phyloP scores from a whole-genome alignment of 192 early-diverging fungal genomes.

The Coemansia sp. region DNA sequence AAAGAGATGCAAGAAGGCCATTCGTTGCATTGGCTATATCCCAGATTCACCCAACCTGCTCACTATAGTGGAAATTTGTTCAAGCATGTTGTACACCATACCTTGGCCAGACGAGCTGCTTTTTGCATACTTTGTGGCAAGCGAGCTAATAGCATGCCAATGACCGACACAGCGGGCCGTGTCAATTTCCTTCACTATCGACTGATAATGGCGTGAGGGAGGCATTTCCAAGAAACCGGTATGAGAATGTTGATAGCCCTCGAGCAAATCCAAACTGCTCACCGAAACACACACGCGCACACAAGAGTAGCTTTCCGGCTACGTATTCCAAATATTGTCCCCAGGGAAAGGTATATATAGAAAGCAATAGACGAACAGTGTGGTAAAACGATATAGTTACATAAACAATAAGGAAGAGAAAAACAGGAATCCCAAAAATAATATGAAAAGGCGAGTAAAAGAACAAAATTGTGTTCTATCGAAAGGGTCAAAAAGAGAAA shows the following conservation, averaged over 20 bases:
- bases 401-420: no score
- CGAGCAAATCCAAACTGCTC: not conserved
- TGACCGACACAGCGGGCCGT: constrained; percentile 52
- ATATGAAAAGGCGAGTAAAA: no score
- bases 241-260: not conserved
- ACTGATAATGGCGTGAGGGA: constrained; percentile 36
- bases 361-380: no score
- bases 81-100: constrained; percentile 11
- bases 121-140: constrained; percentile 36
- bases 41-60: no score
- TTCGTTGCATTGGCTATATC: not conserved
- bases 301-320: no score
- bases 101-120: constrained; percentile 33
- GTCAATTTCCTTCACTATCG: constrained; percentile 52
- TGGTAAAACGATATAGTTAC: no score
- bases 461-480: not conserved
- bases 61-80: not conserved
- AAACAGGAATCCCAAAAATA: no score
- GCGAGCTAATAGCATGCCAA: constrained; percentile 30
- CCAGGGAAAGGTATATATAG: no score
- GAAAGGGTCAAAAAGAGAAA: no score
- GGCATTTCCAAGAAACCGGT: constrained; percentile 19
- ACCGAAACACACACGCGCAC: no score
- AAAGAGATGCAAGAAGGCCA: not conserved
- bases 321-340: no score